phyloP scores from a whole-genome alignment of 2,329 filamentous ascomycete genomes.

The Karstenula rhodostoma region DNA sequence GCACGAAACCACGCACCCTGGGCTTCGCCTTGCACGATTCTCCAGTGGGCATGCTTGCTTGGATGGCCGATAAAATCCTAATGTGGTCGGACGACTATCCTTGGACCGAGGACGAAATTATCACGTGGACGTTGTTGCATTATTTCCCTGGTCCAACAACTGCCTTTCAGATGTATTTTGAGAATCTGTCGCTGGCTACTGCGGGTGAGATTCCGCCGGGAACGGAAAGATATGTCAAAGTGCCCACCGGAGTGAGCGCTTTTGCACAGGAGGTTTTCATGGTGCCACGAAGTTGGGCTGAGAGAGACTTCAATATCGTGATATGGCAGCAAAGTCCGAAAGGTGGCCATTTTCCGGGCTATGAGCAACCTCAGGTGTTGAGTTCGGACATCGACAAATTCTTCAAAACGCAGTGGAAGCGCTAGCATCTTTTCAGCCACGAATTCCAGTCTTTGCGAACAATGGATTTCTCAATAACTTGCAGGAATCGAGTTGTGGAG shows the following conservation, averaged over 20 bases:
- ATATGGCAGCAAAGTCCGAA: background rate
- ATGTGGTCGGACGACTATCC: constrained; percentile 13
- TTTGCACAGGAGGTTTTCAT: constrained; percentile 8
- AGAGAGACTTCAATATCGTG: constrained; percentile 1
- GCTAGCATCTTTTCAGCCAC: background rate
- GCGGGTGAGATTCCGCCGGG: constrained; percentile 2
- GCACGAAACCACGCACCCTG: constrained; percentile 12
- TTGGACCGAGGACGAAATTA: constrained; percentile 13
- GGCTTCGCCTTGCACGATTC: constrained; percentile 14
- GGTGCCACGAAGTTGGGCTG: constrained; percentile 9
- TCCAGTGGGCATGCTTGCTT: constrained; percentile 14
- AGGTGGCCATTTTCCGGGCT: constrained; percentile 9
- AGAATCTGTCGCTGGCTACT: constrained; percentile 2
- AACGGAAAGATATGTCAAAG: background rate
- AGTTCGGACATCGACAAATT: background rate
- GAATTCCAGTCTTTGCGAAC: background rate
- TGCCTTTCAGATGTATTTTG: constrained; percentile 11
- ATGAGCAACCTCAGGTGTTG: constrained; percentile 1
- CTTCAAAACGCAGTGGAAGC: background rate
- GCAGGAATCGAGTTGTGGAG: too few relatives aligned
- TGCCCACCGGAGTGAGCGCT: constrained; percentile 4
- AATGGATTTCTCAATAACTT: background rate
- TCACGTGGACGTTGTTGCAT: constrained; percentile 12
- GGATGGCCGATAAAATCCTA: constrained; percentile 12
- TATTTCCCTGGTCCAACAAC: constrained; percentile 10